Base-by-base conservation (phyloP, 768 basidiomycete genomes). In the Flagelloscypha sp. region DNA sequence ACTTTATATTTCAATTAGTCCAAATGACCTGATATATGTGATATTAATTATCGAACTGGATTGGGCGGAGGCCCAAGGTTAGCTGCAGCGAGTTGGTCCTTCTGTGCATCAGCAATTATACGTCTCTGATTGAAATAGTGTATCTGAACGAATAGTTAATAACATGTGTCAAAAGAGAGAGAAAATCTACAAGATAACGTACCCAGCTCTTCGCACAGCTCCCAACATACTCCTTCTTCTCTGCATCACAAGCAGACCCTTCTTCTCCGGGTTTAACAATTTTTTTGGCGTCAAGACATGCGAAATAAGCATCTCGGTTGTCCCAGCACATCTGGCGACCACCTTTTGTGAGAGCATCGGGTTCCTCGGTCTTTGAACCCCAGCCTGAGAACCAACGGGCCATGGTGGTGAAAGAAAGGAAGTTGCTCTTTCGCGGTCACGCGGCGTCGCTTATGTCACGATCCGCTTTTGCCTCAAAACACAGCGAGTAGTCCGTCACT, bases 111-210 rank as follows among this genome's bases (percentile, higher is more conserved):
- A 7, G 76, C 83, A 34, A 92, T 72, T 23, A 87, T 73, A 35
- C 92, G 70, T 23, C 90, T 76, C 54, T 88, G 84, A 63, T 95
- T 94, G 52, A 97, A 95, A 56, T 97, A 94, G 18, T 86, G 85
- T 48, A 97, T 81, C 93, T 97, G 46, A 22, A 7, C 10, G 28
- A 30, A 13, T 30, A 24, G 7, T 25, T 8, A 17, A 19, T 16
- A 38, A 35, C 15, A 19, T 34, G 30, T 22, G 30, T 27, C 22
- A 22, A 44, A 36, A 36, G 31, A 15, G 30, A 8, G 8, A 16
- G 15, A 2, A 35, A 15, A 25, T 12, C 15, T 24, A 33, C 13
- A 18, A 18, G 24, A 22, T 16, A 13, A 68, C 79, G 38, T 55
- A 89, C 90, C 89, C 89, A 94, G 58, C 89, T 92, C 57, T 76